These are phyloP conservation scores for Phtheirospermum japonicum DNA, from an alignment of 257 asterid genomes.

Conservation along the genomic window DNA sequence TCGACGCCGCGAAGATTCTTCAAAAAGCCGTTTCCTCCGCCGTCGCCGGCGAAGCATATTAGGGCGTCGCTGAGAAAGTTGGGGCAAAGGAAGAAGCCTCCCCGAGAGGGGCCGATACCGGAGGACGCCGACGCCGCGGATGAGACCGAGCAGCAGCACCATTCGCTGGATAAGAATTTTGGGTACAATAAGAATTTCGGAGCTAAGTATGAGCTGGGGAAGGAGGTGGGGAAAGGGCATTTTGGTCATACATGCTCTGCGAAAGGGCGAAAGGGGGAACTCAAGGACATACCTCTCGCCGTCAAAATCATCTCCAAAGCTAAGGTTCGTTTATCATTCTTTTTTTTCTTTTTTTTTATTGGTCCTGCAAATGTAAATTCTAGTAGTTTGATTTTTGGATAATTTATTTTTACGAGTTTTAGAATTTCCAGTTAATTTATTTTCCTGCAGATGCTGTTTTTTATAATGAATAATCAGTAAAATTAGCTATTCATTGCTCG, in stretches of 20 bases:
- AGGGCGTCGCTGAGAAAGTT: constrained; percentile 82
- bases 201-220: constrained; percentile 89
- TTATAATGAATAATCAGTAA: not conserved
- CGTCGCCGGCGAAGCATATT: constrained; percentile 96
- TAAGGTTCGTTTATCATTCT: constrained; percentile 44
- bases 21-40: constrained; percentile 86
- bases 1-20: constrained; percentile 85
- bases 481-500: not conserved
- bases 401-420: not conserved
- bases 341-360: not conserved
- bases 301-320: constrained; percentile 92
- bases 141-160: constrained; percentile 32
- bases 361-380: not conserved
- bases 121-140: constrained; percentile 43
- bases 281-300: constrained; percentile 79
- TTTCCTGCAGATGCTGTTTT: not conserved
- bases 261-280: constrained; percentile 70
- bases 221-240: constrained; percentile 95
- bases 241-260: constrained; percentile 95
- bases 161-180: constrained; percentile 68
- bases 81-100: constrained; percentile 63
- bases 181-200: constrained; percentile 85
- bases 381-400: not conserved
- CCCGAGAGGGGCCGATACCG: constrained; percentile 76
- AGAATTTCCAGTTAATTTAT: not conserved